phyloP scores from a whole-genome alignment of 306 rosid species.

The Vigna unguiculata region DNA sequence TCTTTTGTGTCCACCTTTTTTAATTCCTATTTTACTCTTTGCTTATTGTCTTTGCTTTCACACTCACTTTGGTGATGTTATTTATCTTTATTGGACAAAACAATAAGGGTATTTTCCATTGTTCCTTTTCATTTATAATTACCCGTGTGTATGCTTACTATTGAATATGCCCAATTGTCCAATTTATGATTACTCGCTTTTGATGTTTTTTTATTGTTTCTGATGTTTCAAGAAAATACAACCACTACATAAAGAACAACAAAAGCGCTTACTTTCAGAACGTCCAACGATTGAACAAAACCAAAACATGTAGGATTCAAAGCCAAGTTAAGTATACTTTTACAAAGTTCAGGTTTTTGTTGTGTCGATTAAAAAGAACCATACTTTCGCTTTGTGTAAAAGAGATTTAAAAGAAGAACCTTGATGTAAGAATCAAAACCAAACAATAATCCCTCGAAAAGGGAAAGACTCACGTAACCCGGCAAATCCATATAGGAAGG shows the following conservation, averaged over 20 bases:
- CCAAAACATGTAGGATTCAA: constrained; percentile 18
- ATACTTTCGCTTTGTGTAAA: not conserved
- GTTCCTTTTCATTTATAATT: no score
- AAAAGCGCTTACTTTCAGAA: constrained; percentile 37
- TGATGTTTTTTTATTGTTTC: no score
- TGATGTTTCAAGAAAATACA: not conserved
- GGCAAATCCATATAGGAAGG: constrained; percentile 27
- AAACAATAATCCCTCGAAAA: not conserved
- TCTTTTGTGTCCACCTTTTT: no score
- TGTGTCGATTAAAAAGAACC: constrained; percentile 5
- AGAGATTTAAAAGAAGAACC: not conserved
- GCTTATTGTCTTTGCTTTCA: no score
- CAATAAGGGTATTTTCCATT: no score
- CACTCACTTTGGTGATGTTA: no score
- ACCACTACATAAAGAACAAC: constrained; percentile 24
- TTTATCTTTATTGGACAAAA: no score
- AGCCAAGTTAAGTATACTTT: constrained; percentile 8
- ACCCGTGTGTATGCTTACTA: no score
- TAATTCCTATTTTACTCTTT: no score
- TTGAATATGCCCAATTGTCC: no score
- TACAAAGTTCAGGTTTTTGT: constrained; percentile 8
- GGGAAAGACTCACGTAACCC: constrained; percentile 14
- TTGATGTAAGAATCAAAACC: constrained; percentile 14
- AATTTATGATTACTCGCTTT: no score
- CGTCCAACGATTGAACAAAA: constrained; percentile 27